A percentile compares a stretch with the other conserved stretches of the same genome.
These are phyloP conservation scores for Graphilbum ipis-grandicollis DNA, from an alignment of 2,329 filamentous ascomycete genomes.

Conservation along the genomic window DNA sequence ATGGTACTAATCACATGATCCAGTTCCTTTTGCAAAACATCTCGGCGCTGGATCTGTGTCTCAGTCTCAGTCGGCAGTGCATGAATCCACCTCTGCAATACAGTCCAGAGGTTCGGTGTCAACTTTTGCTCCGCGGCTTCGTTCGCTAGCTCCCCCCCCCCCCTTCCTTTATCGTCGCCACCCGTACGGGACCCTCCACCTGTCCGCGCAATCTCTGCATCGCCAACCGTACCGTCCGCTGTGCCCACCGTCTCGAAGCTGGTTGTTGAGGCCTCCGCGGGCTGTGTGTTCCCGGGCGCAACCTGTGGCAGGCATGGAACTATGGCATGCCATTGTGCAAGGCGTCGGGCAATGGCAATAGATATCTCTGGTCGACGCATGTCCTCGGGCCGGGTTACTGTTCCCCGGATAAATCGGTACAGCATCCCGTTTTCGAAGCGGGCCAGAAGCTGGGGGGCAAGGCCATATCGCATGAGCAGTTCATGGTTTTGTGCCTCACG, in stretches of 20 bases:
- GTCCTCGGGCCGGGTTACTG: constrained; percentile 64
- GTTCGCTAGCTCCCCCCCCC: not conserved
- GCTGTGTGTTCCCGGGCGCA: not conserved
- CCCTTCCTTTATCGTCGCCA: too few relatives aligned
- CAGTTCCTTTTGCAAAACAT: constrained; percentile 57
- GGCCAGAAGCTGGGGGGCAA: constrained; percentile 76
- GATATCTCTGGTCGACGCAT: constrained; percentile 61
- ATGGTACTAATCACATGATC: constrained; percentile 51
- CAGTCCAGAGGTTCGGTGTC: constrained; percentile 81
- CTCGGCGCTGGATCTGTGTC: constrained; percentile 48
- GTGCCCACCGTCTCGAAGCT: too few relatives aligned
- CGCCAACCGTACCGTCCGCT: too few relatives aligned
- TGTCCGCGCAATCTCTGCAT: too few relatives aligned
- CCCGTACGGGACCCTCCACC: too few relatives aligned
- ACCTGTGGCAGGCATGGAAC: constrained; percentile 36
- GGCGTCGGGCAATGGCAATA: constrained; percentile 62
- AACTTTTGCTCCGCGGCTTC: constrained; percentile 27
- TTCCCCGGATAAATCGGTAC: constrained; percentile 77
- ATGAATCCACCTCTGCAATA: constrained; percentile 89
- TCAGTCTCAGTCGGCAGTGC: constrained; percentile 62
- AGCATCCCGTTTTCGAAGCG: constrained; percentile 93
- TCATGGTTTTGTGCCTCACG: constrained; percentile 68
- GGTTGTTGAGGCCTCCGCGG: not conserved
- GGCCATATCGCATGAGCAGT: constrained; percentile 62
- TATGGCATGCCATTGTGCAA: constrained; percentile 85